Evolutionary conservation across 768 basidiomycete species (phyloP), one percentile per base, ranked within the genome.

Genomic region (Trametopsis cervina): DNA sequence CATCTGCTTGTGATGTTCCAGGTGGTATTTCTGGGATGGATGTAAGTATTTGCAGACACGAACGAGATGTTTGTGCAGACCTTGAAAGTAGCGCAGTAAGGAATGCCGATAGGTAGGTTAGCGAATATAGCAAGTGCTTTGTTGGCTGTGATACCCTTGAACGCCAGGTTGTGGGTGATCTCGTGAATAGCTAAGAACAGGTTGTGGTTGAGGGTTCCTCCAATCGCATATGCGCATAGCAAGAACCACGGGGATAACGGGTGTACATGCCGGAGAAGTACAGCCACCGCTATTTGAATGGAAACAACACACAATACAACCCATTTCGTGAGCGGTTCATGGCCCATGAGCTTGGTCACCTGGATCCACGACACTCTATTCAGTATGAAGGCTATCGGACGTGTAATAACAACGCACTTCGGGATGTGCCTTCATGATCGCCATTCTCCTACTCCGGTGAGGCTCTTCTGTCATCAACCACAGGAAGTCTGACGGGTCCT

Each of bases 391-490:
- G 17, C 22, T 18, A 33, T 23, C n/a, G 17, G 13, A 22, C 17
- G 3, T 6, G n/a, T 15, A 15, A 33, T 15, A 48, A 36, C 3
- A 37, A 65, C 74, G 46, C 51, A 88, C 89, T 74, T 96, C 83
- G 0, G 96, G 96, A 60, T 98, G 93, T 0, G 88, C 85, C 59
- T 94, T 94, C 73, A 98, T 77, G 52, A 99, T 97, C 5, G 79
- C 85, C 69, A 80, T 82, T 49, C 96, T 71, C 46, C 96, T 71
- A 13, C 83, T 81, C 42, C 95, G 79, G 66, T 99, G 96, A 2
- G 96, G 96, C 61, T 99, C 96, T 67, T 99, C 96, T 0, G 91
- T 96, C 83, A 97, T 89, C 39, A 94, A 61, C 96, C 96, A 99
- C 24, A 97, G 73, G 59, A 96, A 98, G 57, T 98, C 95, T 0